Percentiles rank a stretch among this genome's conserved stretches.
Conservation (phyloP, 257 asterid species). For the Solanum habrochaites region DNA sequence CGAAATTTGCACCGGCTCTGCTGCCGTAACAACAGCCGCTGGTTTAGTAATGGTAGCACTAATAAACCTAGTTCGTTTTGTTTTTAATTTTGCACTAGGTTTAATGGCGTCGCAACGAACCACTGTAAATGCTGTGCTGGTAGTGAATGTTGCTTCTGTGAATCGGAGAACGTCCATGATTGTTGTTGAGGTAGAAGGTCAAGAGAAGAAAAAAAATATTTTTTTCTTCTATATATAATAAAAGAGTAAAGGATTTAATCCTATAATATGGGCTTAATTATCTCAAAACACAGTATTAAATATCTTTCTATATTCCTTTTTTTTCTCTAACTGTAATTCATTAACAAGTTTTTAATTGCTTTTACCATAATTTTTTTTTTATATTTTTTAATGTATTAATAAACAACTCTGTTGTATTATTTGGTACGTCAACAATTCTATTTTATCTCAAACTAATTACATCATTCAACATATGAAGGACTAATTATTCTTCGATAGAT, state of each 20-base stretch:
- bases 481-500: no score
- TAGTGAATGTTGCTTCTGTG: not conserved
- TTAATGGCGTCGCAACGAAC: not conserved
- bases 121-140: rapidly evolving
- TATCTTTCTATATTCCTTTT: not conserved
- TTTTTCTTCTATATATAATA: no score
- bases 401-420: no score
- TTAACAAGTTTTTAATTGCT: no score
- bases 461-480: not conserved
- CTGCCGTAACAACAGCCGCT: not conserved
- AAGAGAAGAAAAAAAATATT: no score
- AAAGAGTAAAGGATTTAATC: not conserved
- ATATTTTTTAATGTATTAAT: no score
- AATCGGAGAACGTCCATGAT: not conserved
- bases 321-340: not conserved
- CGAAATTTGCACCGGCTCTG: not conserved
- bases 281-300: not conserved
- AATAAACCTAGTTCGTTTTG: not conserved
- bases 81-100: not conserved
- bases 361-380: no score
- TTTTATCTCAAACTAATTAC: no score
- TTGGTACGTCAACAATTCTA: no score
- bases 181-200: not conserved
- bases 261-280: no score
- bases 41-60: not conserved